Evolutionary conservation across 2,329 filamentous ascomycete species (phyloP).

Genomic region (Talaromyces rugulosus): DNA sequence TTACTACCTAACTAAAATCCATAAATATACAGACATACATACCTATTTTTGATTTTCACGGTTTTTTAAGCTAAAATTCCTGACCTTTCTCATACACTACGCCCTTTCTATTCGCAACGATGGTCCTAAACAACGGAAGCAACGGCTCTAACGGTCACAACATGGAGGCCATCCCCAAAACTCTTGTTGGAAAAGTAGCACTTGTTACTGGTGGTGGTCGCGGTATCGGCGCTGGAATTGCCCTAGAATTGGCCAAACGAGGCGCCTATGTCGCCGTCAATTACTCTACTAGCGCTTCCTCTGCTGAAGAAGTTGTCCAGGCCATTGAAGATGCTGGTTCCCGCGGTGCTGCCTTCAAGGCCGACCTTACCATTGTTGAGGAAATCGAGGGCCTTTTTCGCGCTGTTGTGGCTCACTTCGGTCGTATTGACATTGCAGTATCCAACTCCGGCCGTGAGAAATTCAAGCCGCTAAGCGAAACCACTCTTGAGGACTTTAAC

Average conservation of each 20-base stretch:
- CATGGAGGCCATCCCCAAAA: slow-evolving; percentile 1
- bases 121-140: slow-evolving; percentile 1
- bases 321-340: slow-evolving; percentile 62
- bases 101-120: not conserved
- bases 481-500: slow-evolving; percentile 34
- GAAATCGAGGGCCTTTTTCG: slow-evolving; percentile 63
- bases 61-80: not conserved
- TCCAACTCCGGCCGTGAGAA: slow-evolving; percentile 58
- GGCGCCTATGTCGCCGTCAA: slow-evolving; percentile 39
- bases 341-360: slow-evolving; percentile 62
- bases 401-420: slow-evolving; percentile 59
- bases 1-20: not conserved
- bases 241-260: slow-evolving; percentile 36
- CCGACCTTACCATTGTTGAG: slow-evolving; percentile 62
- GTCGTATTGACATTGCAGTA: slow-evolving; percentile 62
- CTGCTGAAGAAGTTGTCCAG: slow-evolving; percentile 62
- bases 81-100: not conserved
- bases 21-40: not conserved
- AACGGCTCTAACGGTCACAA: slow-evolving; percentile 4
- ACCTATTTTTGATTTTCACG: not conserved
- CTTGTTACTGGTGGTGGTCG: slow-evolving; percentile 34
- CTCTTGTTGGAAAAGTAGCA: slow-evolving; percentile 27
- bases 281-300: slow-evolving; percentile 56
- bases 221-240: slow-evolving; percentile 40
- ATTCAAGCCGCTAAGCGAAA: slow-evolving; percentile 23